Base-by-base conservation (phyloP, 768 basidiomycete species). In the Suillus spraguei region DNA sequence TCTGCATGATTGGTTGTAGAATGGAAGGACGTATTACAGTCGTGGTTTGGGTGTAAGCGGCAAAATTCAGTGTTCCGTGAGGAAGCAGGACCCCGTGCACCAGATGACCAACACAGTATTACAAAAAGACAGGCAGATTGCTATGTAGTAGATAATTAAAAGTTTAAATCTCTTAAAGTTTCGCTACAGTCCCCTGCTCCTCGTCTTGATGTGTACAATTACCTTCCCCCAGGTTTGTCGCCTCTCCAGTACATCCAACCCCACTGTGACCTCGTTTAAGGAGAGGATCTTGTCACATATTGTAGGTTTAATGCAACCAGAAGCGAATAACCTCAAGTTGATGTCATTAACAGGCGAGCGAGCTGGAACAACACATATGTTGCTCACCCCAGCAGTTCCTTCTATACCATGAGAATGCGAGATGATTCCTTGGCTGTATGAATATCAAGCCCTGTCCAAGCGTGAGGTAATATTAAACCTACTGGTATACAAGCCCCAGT, bases 161-260 rank as follows among this genome's bases (percentile, higher is more conserved):
- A 22, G 14, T 28, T 28, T 28, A 4, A 28, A 28, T 4, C 28
- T n/a, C 42, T 66, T 60, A 83, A 47, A 88, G 73, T 70, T 81
- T 88, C 4, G 85, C 77, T 60, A 68, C 69, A 1, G 44, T 67
- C 32, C 58, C 59, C 4, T 70, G 56, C n/a, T 72, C 70, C 13
- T 88, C 85, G 33, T 86, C 82, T 59, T 82, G 55, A 99, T 74
- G 58, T 79, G 81, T 8, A 93, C 84, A 28, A 96, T 80, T 0
- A 82, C 91, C 72, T 98, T 98, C 0, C 97, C 97, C 93, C 95
- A 98, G 5, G 95, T 96, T 77, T 92, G 85, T 66, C 97, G 80
- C 53, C 80, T 80, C 71, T 95, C 95, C 24, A 99, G 76, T 32
- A 92, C 94, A 16, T 71, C 72, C 58, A 98, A 76, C 1, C 90